Evolutionary conservation across 2,329 filamentous ascomycete species (phyloP), one percentile per base, ranked within the genome.

Genomic region (Fusarium tuaranense): DNA sequence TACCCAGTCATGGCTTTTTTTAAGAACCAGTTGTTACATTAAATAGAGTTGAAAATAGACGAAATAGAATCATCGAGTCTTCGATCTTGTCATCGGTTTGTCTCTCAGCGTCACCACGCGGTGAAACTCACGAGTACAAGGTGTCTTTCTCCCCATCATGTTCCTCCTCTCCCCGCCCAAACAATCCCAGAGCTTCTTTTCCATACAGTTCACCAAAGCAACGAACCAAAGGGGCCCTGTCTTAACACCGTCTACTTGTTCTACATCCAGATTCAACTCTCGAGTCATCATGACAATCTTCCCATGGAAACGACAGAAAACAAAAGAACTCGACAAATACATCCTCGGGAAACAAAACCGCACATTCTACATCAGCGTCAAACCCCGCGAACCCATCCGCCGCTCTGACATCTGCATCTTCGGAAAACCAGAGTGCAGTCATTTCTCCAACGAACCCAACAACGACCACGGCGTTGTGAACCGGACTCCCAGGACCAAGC

Each of bases 41-140:
- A 38, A 51, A 73, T 77, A 76, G 76, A 78, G 39, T 67, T 70
- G 59, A 71, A 20, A 64, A 76, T 67, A 67, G 67, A 78, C 30
- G 46, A 74, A 55, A 75, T 75, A 76, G 73, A 77, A 41, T 67
- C 53, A 46, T 48, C 22, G 14, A 48, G 41, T 10, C 59, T 51
- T 27, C 3, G 22, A 22, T 61, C 13, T 48, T 36, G 10, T 48
- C 41, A 22, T 13, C 27, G 32, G 5, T 25, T 53, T 30, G 48
- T 16, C 3, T 53, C 27, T 32, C 48, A 20, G 20, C 48, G 48
- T 32, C 48, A 53, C 48, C 27, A 53, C 27, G 18, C 10, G n/a
- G 48, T 32, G 48, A 30, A 30, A 53, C 14, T 30, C 8, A 12
- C 27, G 7, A 5, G 13, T 16, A 27, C 44, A 25, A 48, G 25